Evolutionary conservation across 2,329 filamentous ascomycete species (phyloP).

Genomic region (Colletotrichum endophyticum): DNA sequence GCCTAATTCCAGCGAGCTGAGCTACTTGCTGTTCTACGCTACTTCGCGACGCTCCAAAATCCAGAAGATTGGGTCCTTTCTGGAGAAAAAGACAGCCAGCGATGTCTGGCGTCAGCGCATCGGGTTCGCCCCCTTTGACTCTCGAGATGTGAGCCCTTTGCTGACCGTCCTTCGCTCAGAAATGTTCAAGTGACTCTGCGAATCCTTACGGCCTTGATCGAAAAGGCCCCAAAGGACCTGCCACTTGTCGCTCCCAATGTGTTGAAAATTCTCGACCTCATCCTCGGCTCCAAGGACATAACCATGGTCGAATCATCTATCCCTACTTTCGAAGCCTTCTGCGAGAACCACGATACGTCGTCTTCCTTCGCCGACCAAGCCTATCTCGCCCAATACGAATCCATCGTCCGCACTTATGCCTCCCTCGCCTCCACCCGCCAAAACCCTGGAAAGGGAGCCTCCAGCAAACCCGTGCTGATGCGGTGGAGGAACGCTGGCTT

Average conservation of each 20-base stretch:
- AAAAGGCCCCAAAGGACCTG: constrained; percentile 89
- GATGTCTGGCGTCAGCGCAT: constrained; percentile 91
- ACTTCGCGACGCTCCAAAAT: constrained; percentile 94
- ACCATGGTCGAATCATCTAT: constrained; percentile 92
- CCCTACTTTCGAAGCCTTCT: constrained; percentile 86
- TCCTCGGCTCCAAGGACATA: constrained; percentile 86
- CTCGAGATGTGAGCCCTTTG: neutral
- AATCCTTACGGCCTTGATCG: constrained; percentile 88
- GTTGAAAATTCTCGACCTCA: constrained; percentile 81
- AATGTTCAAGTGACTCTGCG: constrained; percentile 95
- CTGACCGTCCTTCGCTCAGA: constrained; percentile 44
- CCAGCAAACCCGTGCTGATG: constrained; percentile 76
- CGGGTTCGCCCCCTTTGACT: constrained; percentile 61
- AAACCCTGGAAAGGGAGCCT: constrained; percentile 53
- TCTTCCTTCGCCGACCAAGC: constrained; percentile 84
- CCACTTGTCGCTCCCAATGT: constrained; percentile 87
- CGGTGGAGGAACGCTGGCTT: constrained; percentile 78
- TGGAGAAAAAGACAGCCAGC: constrained; percentile 90
- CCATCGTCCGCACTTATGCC: constrained; percentile 81
- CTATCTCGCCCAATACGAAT: constrained; percentile 82
- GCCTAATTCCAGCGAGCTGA: constrained; percentile 95
- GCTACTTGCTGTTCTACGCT: constrained; percentile 95
- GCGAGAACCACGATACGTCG: constrained; percentile 84
- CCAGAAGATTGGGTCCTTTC: constrained; percentile 91
- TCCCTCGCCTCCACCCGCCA: constrained; percentile 73